Conservation (phyloP, 2,329 filamentous ascomycete genomes). For the Pyrenochaeta sp. region DNA sequence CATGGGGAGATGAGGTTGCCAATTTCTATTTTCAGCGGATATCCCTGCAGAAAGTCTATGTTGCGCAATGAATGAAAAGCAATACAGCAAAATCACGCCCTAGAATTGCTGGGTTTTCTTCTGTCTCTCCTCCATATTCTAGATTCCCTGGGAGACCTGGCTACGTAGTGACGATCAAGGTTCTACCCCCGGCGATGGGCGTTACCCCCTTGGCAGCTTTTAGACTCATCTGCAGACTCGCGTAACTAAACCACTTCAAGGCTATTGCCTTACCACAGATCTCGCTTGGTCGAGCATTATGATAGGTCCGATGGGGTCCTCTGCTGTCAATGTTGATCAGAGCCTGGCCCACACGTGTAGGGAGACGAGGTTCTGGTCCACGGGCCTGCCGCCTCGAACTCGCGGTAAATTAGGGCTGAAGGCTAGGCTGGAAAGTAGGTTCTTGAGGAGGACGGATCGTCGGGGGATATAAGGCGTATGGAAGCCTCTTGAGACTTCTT, state of each 20-base stretch:
- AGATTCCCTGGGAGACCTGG: no score
- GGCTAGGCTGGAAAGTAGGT: neutral
- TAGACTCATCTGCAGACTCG: neutral
- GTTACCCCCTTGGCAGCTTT: neutral
- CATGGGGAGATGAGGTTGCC: no score
- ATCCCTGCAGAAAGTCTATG: no score
- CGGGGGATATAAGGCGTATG: neutral
- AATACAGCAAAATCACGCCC: no score
- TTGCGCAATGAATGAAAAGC: no score
- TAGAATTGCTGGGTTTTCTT: no score
- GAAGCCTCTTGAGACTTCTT: neutral
- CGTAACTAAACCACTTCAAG: neutral
- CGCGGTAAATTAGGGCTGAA: conserved; percentile 1
- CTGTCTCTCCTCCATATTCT: no score
- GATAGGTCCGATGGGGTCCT: neutral
- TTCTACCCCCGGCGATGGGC: neutral
- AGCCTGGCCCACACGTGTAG: neutral
- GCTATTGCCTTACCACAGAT: neutral
- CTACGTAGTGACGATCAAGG: no score
- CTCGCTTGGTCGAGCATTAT: neutral
- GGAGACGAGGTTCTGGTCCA: neutral
- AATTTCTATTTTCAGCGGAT: no score
- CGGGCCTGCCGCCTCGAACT: neutral
- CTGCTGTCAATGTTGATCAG: neutral
- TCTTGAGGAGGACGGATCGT: neutral